Evolutionary conservation across 768 basidiomycete genomes (phyloP), one percentile per base, ranked within the genome.

Genomic region (Suillus decipiens): DNA sequence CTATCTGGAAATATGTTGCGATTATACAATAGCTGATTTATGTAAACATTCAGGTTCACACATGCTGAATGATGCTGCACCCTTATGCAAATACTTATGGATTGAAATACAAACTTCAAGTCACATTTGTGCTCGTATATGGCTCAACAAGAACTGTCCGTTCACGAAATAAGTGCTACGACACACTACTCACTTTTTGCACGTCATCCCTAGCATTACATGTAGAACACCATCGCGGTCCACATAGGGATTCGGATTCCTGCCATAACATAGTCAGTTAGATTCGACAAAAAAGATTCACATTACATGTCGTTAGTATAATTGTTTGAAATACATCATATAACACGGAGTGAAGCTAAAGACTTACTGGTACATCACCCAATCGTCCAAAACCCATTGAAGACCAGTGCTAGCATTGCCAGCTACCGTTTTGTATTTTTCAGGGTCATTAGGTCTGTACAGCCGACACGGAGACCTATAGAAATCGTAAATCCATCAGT

Each of bases 341-440:
- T n/a, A n/a, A n/a, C 19, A n/a, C n/a, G 43, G 19, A n/a, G 10
- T n/a, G 4, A 43, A n/a, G 19, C n/a, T 43, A 43, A n/a, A 43
- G 43, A 43, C 43, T 43, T 43, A 43, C n/a, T 43, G 19, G 4
- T 43, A 3, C 43, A 43, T 43, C 43, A 43, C 43, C 43, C 43
- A 43, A 43, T 43, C 43, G 9, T 19, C 43, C 43, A 43, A n/a
- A 19, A 0, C 0, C 42, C n/a, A 43, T 19, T 7, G 12, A 3
- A 0, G 0, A 9, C 3, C 8, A 3, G 1, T 8, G 17, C 0
- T 0, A 43, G 19, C 9, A 19, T n/a, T 5, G 1, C 19, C n/a
- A n/a, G n/a, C 43, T 43, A 43, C 10, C 3, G 3, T 10, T 9
- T 2, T 2, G 11, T 43, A n/a, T 43, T 9, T 43, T 8, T 5